These are phyloP conservation scores for Brassica napus DNA, from an alignment of 345 rosid species.

Conservation along the genomic window DNA sequence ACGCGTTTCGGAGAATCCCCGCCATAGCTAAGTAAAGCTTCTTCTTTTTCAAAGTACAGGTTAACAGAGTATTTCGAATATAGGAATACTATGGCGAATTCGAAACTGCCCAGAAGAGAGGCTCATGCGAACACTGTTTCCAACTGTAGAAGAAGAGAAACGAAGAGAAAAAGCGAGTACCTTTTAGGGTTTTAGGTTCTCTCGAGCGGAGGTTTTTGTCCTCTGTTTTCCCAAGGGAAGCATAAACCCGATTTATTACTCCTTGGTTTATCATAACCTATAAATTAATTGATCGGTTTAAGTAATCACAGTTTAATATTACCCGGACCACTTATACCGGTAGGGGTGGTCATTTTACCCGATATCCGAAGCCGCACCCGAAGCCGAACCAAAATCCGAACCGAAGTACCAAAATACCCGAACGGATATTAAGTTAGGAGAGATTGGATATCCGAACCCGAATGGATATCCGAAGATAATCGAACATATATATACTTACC, in stretches of 20 bases:
- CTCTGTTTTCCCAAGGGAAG: not conserved
- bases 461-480: no score
- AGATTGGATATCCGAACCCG: no score
- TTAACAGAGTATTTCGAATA: not conserved
- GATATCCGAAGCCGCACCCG: no score
- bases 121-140: not conserved
- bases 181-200: constrained; percentile 37
- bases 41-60: not conserved
- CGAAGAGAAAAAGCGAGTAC: constrained; percentile 9
- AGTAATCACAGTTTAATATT: not conserved
- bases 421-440: no score
- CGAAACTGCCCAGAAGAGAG: constrained; percentile 14
- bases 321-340: not conserved
- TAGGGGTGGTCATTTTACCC: no score
- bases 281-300: not conserved
- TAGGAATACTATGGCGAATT: not conserved
- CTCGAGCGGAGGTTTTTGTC: not conserved
- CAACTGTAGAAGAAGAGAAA: constrained; percentile 1
- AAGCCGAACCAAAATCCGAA: no score
- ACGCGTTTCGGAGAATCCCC: constrained; percentile 55
- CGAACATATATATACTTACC: no score
- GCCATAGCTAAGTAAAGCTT: constrained; percentile 48
- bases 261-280: not conserved
- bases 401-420: no score
- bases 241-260: constrained; percentile 10